Evolutionary conservation across 1,139 yeast species (phyloP).

Genomic region (Yarrowia galli): DNA sequence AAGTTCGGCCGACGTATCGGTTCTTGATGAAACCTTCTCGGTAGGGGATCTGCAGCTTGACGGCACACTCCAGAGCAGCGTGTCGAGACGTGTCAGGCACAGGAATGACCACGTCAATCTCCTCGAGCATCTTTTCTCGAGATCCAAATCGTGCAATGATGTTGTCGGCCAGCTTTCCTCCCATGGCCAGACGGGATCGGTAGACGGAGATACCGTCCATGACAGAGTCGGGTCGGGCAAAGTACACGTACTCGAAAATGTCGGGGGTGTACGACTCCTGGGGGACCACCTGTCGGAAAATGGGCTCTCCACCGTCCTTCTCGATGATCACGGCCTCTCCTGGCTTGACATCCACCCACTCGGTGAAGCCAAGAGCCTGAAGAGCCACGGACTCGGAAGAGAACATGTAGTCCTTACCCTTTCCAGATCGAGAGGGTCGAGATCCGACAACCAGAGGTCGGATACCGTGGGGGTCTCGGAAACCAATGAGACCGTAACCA

Average conservation of each 20-base stretch:
- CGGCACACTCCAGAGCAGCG: conserved; percentile 92
- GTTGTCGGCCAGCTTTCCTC: conserved; percentile 81
- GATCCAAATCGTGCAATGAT: conserved; percentile 62
- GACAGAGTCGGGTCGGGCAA: conserved; percentile 97
- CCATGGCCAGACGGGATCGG: conserved; percentile 93
- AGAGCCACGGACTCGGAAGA: conserved; percentile 95
- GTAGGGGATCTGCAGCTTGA: conserved; percentile 77
- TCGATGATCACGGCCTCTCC: conserved; percentile 97
- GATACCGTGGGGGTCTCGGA: conserved; percentile 96
- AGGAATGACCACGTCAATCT: conserved; percentile 93
- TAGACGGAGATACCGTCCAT: conserved; percentile 95
- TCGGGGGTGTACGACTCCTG: conserved; percentile 87
- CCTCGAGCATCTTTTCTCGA: conserved; percentile 57
- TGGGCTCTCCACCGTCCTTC: conserved; percentile 72
- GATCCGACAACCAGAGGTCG: conserved; percentile 90
- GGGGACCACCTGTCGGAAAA: conserved; percentile 86
- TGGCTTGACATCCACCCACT: conserved; percentile 82
- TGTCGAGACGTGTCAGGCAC: conserved; percentile 98
- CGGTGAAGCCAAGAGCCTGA: conserved; percentile 88
- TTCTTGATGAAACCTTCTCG: conserved; percentile 98
- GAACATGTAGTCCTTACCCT: conserved; percentile 89
- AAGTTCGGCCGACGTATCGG: conserved; percentile 96
- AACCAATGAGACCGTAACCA: conserved; percentile 93
- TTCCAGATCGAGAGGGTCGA: conserved; percentile 65
- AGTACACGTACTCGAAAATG: conserved; percentile 95